Base-by-base conservation (phyloP, 768 basidiomycete species). In the Auriscalpium vulgare region DNA sequence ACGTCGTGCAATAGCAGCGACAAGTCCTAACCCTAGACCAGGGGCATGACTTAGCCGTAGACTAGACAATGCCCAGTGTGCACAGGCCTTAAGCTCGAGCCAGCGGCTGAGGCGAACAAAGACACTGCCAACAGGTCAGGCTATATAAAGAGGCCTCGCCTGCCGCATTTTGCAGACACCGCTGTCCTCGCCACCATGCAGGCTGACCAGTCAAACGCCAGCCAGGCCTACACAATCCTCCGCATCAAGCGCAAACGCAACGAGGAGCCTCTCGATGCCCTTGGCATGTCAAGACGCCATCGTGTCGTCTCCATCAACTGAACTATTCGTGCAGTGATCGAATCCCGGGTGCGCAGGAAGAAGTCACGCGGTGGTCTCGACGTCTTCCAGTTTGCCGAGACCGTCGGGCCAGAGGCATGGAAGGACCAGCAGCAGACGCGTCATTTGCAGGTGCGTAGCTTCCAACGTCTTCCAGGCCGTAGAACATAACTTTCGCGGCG, bases 221-320 rank as follows among this genome's bases (percentile, higher is more conserved):
- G 66, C 49, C 76, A 76, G 52, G 67, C 80, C 8, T 86, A 81
- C 64, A 87, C 89, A 1, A 85, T 91, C 62, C 69, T 91, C 36
- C 81, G 90, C 36, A 89, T 91, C 69, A 91, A 91, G 68, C 78
- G 89, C 37, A 91, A 90, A 65, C 77, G 90, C 21, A 86, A 80
- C 37, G 89, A 91, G 61, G 89, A 90, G 64, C 87, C 89, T 37
- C 73, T 91, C 48, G 89, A 91, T 71, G 89, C 86, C 37, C 74
- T 91, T 60, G 85, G 89, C 86, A 72, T 62, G 75, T 68, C 40
- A 59, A 55, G 34, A 40, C 60, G 48, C 56, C 55, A 49, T 13
- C 16, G 21, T 29, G 16, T 16, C 29, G 13, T 5, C 29, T 29
- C 29, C 4, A 4, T 29, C 29, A 29, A 29, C 47, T 34, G 47